Base-by-base conservation (phyloP, 1,284 basidiomycete species). In the Phlebopus sp. region DNA sequence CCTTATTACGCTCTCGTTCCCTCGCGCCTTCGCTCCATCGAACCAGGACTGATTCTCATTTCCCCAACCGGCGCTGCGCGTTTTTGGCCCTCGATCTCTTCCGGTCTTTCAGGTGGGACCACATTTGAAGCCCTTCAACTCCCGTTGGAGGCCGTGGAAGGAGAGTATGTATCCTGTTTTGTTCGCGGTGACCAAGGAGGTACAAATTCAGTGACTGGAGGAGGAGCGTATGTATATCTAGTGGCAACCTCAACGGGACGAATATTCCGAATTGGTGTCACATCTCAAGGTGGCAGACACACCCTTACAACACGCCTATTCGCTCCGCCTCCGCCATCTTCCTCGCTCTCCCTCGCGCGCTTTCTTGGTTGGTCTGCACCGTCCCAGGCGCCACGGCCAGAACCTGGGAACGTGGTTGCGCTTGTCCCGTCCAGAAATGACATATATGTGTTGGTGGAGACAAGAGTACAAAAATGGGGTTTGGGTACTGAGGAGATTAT, bases 41-140 rank as follows among this genome's bases (percentile, higher is more conserved):
- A 91, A 66, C 89, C 89, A 17, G 89, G 88, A 19, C 76, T 91
- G 30, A 78, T 91, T 39, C 74, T 91, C 32, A 64, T 84, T 46
- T 85, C 86, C 8, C 69, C 73, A 10, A 69, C 72, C 3, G 89
- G 89, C 2, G 72, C 79, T 53, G 70, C 85, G 50, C 79, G 84
- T 46, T 86, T 88, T 62, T 92, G 88, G 88, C 82, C 88, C 48
- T 86, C 84, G 55, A 84, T 91, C 43, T 82, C 82, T 3, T 86
- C 84, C 53, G 88, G 88, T 23, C 77, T 91, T 14, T 85, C 89
- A 4, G 89, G 89, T n/a, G 88, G 86, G 2, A 79, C 86, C 42
- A 79, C 81, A 51, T 90, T 77, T 56, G 72, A 76, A 5, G 70
- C 73, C 8, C 69, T 74, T 3, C 54, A 73, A 21, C 60, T 90